Evolutionary conservation across 805 yeast genomes (phyloP).

Genomic region (Clavispora fructus): DNA sequence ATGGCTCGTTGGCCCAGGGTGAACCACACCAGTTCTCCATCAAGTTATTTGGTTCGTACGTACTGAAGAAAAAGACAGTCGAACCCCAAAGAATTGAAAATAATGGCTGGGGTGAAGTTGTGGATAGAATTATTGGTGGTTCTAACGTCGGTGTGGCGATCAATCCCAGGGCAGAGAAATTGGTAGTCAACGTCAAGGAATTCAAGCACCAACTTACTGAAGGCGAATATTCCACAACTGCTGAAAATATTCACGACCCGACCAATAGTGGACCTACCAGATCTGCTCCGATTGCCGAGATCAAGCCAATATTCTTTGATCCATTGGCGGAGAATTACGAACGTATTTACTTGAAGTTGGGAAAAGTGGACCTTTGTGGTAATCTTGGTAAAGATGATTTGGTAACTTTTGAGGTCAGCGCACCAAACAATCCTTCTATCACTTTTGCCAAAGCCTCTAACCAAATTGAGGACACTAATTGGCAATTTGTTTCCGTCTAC

Average conservation of each 20-base stretch:
- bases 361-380: constrained; percentile 38
- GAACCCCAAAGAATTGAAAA: constrained; percentile 26
- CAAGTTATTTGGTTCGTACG: constrained; percentile 66
- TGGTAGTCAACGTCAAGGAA: constrained; percentile 70
- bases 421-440: constrained; percentile 46
- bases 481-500: constrained; percentile 72
- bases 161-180: constrained; percentile 72
- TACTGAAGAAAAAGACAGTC: constrained; percentile 27
- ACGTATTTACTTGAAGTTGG: constrained; percentile 53
- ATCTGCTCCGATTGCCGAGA: constrained; percentile 54
- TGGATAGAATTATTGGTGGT: constrained; percentile 73
- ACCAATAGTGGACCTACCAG: constrained; percentile 23
- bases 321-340: constrained; percentile 57
- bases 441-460: constrained; percentile 66
- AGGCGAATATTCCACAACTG: background rate
- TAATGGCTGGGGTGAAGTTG: constrained; percentile 86
- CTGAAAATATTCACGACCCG: background rate
- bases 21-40: constrained; percentile 67
- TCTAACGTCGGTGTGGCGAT: constrained; percentile 72
- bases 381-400: constrained; percentile 32
- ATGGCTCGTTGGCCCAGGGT: constrained; percentile 55
- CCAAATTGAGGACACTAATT: constrained; percentile 43
- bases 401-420: constrained; percentile 49
- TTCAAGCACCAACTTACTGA: constrained; percentile 45
- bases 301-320: constrained; percentile 60